Evolutionary conservation across 805 yeast species (phyloP).

Genomic region (Yarrowia deformans): DNA sequence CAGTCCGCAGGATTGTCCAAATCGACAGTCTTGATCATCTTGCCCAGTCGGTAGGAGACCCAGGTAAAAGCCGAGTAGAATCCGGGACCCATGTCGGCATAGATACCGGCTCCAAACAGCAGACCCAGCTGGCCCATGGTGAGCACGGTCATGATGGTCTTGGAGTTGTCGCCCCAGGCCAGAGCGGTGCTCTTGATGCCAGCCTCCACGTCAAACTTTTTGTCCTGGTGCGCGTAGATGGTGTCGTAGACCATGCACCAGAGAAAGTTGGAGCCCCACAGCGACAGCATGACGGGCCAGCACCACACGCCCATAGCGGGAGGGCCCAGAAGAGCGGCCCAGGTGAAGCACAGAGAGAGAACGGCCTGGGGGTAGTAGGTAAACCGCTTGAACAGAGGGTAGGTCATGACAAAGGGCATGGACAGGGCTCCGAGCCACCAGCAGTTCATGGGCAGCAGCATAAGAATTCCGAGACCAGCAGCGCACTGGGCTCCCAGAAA

Average conservation of each 20-base stretch:
- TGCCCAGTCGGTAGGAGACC: constrained; percentile 72
- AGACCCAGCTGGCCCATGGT: constrained; percentile 72
- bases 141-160: constrained; percentile 68
- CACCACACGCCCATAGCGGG: constrained; percentile 94
- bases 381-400: constrained; percentile 92
- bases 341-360: constrained; percentile 81
- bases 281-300: constrained; percentile 75
- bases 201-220: constrained; percentile 81
- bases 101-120: constrained; percentile 70
- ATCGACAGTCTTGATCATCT: constrained; percentile 76
- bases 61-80: constrained; percentile 68
- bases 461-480: constrained; percentile 74
- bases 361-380: constrained; percentile 94
- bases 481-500: constrained; percentile 77
- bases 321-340: constrained; percentile 94
- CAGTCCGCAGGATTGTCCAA: constrained; percentile 81
- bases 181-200: constrained; percentile 96
- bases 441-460: constrained; percentile 79
- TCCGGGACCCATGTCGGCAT: constrained; percentile 87
- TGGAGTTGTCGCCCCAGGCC: constrained; percentile 87
- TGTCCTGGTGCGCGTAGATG: constrained; percentile 97
- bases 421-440: constrained; percentile 84
- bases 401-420: constrained; percentile 77
- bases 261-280: constrained; percentile 75
- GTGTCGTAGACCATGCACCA: constrained; percentile 99